Base-by-base conservation (phyloP, 345 rosid species). In the Acer campestre region DNA sequence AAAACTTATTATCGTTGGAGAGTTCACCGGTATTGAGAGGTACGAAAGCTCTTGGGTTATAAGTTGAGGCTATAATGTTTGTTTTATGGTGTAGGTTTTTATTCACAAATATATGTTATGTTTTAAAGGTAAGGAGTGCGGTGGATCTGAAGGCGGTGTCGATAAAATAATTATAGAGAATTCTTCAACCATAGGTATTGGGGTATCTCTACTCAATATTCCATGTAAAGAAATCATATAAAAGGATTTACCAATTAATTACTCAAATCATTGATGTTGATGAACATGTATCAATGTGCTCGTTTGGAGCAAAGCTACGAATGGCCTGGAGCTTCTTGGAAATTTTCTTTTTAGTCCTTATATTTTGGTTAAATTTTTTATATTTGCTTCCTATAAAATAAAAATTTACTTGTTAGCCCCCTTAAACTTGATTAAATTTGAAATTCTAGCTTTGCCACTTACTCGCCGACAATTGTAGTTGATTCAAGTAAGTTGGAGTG, bases 261-360 rank as follows among this genome's bases (percentile, higher is more conserved):
- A 40, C 10, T 6, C 44, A 22, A 38, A 20, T 46, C 31, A 35
- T 13, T 23, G 3, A 6, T 14, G 56, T 18, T 75, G 63, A 48
- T 68, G 74, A 77, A 63, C 68, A 80, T 55, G 2, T 42, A 42
- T 42, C 46, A 42, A 22, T 73, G 31, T 35, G 38, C 38, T 35
- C 1, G 38, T 4, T 1, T 35, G 1, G 6, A 4, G 38, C 38
- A 35, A 35, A 35, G 38, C 38, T 35, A 35, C 0, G 38, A 35
- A 35, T 4, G 6, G 38, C 38, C 38, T 4, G 6, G 38, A 35
- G 6, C 38, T 1, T 35, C 6, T 35, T 35, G 38, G 38, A 35
- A 31, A 35, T 4, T 35, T 35, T 35, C 6, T 35, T 35, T 35
- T 31, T 31, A 31, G 35, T 31, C 35, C 35, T 31, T 31, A 31